Base-by-base conservation (phyloP, 768 basidiomycete genomes). In the Rhodotorula diobovata region DNA sequence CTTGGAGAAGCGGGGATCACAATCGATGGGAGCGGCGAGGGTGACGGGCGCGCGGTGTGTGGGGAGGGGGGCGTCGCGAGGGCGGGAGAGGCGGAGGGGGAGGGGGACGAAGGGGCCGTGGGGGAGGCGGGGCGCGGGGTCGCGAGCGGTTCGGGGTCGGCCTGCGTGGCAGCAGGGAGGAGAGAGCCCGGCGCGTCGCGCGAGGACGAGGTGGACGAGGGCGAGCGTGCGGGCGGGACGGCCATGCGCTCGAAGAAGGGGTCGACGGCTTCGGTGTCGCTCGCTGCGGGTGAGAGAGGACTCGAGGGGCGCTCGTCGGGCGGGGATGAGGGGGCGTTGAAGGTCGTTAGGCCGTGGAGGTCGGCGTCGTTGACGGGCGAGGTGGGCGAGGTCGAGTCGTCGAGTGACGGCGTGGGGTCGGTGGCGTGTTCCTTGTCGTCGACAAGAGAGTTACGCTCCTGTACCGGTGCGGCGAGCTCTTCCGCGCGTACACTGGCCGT, bases 191-290 rank as follows among this genome's bases (percentile, higher is more conserved):
- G n/a, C n/a, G n/a, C n/a, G n/a, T n/a, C n/a, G n/a, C n/a, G 30
- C 45, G 15, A 51, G 35, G 59, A 48, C 59, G 55, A 67, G 5
- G 53, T 53, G n/a, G 61, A 20, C 20, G 51, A 35, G 12, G 56
- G 41, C 21, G 53, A 15, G 15, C 41, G 50, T 18, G 51, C 12
- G 7, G 61, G 21, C 28, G 41, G 37, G 5, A 32, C 16, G 1
- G 46, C 34, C 23, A 55, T 41, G 10, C 32, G 48, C 10, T 34
- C 53, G 66, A 56, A 68, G 59, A 68, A 65, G 3, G 71, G 66
- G 59, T 73, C 67, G 48, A 69, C 62, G 8, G 60, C 39, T 41
- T 73, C 67, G 25, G 67, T 62, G 37, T 69, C 72, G 64, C 60
- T 63, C 2, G 30, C 28, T 6, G 61, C 32, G 30, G 51, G 55